phyloP scores from a whole-genome alignment of 225 moss, liverwort and hornwort genomes.

The Climacium dendroides region DNA sequence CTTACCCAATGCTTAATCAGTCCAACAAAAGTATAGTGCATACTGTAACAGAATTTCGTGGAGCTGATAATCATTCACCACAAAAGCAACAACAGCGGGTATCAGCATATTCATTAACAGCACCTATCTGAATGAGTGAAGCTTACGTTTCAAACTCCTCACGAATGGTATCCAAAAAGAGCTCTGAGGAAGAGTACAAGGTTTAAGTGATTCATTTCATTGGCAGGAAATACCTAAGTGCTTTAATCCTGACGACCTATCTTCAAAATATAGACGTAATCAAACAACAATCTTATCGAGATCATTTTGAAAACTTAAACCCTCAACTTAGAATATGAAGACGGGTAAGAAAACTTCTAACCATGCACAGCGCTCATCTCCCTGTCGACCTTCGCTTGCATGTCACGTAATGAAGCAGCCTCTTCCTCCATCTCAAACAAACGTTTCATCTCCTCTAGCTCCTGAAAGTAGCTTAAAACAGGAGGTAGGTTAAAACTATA shows the following conservation, averaged over 20 bases:
- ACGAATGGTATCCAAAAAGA: background rate
- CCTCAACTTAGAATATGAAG: background rate
- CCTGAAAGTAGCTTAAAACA: background rate
- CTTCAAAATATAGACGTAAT: background rate
- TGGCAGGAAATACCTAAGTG: background rate
- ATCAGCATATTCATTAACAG: background rate
- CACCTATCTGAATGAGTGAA: background rate
- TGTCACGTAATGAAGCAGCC: constrained; percentile 53
- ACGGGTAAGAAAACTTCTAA: background rate
- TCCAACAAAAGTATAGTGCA: background rate
- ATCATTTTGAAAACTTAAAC: background rate
- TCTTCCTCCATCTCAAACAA: constrained; percentile 64
- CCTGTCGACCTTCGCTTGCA: constrained; percentile 68
- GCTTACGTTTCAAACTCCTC: background rate
- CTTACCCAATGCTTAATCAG: background rate
- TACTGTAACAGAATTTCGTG: background rate
- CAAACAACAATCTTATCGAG: background rate
- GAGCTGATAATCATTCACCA: background rate
- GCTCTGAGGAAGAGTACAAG: background rate
- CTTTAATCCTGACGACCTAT: background rate
- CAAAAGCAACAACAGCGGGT: background rate
- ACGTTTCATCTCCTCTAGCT: constrained; percentile 61
- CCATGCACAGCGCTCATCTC: constrained; percentile 69
- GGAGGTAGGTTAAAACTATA: background rate
- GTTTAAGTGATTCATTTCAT: background rate